These are phyloP conservation scores for Fraxinus sp. DNA, from an alignment of 305 asterid species.

Conservation along the genomic window DNA sequence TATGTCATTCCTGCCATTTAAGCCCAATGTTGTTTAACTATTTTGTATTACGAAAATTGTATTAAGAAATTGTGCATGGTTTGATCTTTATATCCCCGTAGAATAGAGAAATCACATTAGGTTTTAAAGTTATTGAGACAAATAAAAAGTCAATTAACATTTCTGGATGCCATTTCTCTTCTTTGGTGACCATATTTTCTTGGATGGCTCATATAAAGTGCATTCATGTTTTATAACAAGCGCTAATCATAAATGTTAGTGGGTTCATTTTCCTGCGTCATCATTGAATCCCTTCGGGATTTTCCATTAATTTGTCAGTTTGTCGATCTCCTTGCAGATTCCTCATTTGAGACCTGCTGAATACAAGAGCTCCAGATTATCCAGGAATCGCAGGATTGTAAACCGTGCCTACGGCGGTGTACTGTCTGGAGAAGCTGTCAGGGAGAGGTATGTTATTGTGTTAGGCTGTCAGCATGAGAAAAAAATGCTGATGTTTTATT, in stretches of 20 bases:
- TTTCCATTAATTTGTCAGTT: not conserved
- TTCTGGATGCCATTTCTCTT: not conserved
- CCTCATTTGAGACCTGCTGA: conserved; percentile 77
- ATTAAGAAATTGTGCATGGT: not conserved
- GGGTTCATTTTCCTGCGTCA: not conserved
- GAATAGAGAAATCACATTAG: not conserved
- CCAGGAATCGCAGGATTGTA: conserved; percentile 66
- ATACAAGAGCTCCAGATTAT: conserved; percentile 70
- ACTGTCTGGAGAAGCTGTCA: conserved; percentile 58
- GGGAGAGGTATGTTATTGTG: conserved; percentile 44
- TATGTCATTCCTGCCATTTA: not conserved
- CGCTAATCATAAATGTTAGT: not conserved
- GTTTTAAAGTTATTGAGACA: not conserved
- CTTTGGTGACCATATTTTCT: not conserved
- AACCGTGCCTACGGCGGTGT: conserved; percentile 76
- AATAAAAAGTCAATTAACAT: not conserved
- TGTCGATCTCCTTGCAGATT: conserved; percentile 37
- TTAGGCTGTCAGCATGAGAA: not conserved
- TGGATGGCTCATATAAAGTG: not conserved
- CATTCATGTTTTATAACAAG: not conserved
- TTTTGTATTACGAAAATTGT: not conserved
- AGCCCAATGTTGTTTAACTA: not conserved
- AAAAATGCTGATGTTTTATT: not conserved
- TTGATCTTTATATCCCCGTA: not conserved
- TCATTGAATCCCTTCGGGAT: not conserved